Percentiles rank a stretch among this genome's conserved stretches.
These are phyloP conservation scores for Mycena latifolia DNA, from an alignment of 768 basidiomycete genomes.

Conservation along the genomic window DNA sequence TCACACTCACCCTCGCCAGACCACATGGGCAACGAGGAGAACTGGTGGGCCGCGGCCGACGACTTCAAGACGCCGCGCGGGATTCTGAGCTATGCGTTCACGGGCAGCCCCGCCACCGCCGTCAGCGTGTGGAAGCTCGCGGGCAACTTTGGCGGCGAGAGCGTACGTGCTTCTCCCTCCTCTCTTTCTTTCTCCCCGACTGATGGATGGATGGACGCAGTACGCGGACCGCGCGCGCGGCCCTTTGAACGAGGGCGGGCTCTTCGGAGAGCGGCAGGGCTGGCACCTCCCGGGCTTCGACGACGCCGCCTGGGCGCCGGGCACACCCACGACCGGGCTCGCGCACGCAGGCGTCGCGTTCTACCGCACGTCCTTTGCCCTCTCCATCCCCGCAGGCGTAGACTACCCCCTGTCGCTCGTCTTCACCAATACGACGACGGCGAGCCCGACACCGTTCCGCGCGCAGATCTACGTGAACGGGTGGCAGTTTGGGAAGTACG, in stretches of 20 bases:
- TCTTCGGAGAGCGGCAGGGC: constrained; percentile 68
- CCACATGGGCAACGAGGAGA: constrained; percentile 66
- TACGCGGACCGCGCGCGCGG: constrained; percentile 64
- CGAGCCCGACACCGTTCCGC: constrained; percentile 52
- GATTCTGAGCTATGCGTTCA: constrained; percentile 59
- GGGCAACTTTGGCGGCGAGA: constrained; percentile 63
- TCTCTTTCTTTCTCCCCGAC: neutral
- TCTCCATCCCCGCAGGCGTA: constrained; percentile 58
- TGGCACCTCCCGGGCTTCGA: constrained; percentile 73
- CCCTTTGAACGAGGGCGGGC: constrained; percentile 70
- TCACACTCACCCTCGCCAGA: constrained; percentile 39
- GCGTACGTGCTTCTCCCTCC: constrained; percentile 40
- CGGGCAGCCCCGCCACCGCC: constrained; percentile 52
- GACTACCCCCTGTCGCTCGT: constrained; percentile 63
- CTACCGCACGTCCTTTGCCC: constrained; percentile 59
- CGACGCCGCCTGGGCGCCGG: constrained; percentile 57
- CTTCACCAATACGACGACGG: constrained; percentile 57
- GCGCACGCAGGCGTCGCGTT: constrained; percentile 60
- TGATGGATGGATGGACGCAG: constrained; percentile 41
- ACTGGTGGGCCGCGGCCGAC: constrained; percentile 57
- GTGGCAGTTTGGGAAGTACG: constrained; percentile 59
- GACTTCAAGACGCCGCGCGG: constrained; percentile 63
- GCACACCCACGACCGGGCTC: constrained; percentile 57
- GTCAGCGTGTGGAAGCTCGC: constrained; percentile 63
- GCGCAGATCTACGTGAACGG: constrained; percentile 60